These are phyloP conservation scores for Polytrichum commune DNA, from an alignment of 225 moss, liverwort and hornwort species.

Conservation along the genomic window DNA sequence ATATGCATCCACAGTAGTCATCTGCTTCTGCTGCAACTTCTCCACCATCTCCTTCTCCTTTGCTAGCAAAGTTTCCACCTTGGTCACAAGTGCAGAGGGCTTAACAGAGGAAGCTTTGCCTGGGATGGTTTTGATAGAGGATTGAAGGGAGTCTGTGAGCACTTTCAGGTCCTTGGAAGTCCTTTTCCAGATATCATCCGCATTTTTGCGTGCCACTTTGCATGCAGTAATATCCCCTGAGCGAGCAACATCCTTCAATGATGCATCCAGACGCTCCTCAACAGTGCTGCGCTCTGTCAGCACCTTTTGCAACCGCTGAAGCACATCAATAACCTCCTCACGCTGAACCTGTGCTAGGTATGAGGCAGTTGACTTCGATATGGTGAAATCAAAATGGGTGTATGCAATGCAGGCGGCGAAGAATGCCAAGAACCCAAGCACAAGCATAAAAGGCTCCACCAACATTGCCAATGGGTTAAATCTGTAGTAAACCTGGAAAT, in stretches of 20 bases:
- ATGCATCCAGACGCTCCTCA: conserved; percentile 69
- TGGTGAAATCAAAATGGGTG: conserved; percentile 74
- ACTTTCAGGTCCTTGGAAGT: conserved; percentile 75
- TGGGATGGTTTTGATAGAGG: conserved; percentile 42
- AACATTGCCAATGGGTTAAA: conserved; percentile 70
- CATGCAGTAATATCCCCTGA: conserved; percentile 75
- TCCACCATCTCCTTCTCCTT: conserved; percentile 97
- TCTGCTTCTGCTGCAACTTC: conserved; percentile 90
- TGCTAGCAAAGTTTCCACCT: conserved; percentile 75
- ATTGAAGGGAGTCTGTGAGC: conserved; percentile 62
- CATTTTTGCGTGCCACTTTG: conserved; percentile 70
- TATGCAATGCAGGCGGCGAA: conserved; percentile 74
- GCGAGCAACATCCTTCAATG: conserved; percentile 77
- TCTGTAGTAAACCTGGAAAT: conserved; percentile 80
- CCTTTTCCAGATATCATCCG: conserved; percentile 76
- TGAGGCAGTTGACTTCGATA: conserved; percentile 70
- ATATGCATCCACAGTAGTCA: conserved; percentile 74
- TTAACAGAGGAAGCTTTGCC: conserved; percentile 19
- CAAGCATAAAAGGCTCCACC: conserved; percentile 80
- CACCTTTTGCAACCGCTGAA: conserved; percentile 76
- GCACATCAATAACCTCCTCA: conserved; percentile 76
- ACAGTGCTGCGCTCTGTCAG: conserved; percentile 52
- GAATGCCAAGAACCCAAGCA: conserved; percentile 66
- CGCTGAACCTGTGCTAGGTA: conserved; percentile 70
- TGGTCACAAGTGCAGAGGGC: conserved; percentile 23